phyloP scores from a whole-genome alignment of 805 yeast species.

The Clavispora asparagi region DNA sequence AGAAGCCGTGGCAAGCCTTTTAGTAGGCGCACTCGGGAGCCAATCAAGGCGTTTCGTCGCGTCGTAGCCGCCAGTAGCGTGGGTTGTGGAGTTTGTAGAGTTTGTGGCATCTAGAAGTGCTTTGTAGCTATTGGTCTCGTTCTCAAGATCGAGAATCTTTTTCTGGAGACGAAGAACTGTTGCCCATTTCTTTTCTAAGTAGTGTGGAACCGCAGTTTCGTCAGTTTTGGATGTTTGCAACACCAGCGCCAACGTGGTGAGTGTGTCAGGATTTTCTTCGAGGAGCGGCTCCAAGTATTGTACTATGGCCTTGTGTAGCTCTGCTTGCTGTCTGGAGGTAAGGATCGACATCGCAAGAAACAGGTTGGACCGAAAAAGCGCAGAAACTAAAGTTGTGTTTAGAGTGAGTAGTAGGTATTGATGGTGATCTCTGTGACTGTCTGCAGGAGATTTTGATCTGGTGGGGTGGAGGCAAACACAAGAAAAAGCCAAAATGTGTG shows the following conservation, averaged over 20 bases:
- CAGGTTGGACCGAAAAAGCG: background rate
- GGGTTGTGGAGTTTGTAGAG: constrained; percentile 9
- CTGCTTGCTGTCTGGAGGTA: constrained; percentile 39
- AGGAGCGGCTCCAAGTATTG: constrained; percentile 41
- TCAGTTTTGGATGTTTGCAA: constrained; percentile 14
- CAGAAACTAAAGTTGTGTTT: background rate
- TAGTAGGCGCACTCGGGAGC: constrained; percentile 52
- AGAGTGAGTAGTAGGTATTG: background rate
- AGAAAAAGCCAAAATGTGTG: no score
- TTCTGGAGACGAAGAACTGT: constrained; percentile 78
- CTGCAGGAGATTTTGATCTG: background rate
- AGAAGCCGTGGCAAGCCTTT: constrained; percentile 45
- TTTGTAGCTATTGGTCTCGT: constrained; percentile 45
- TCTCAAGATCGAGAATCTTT: constrained; percentile 64
- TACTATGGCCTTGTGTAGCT: constrained; percentile 43
- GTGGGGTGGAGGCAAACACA: no score
- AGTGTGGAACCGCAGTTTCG: constrained; percentile 28
- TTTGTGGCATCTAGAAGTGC: constrained; percentile 34
- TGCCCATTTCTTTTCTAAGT: constrained; percentile 79
- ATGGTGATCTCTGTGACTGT: background rate
- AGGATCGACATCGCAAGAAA: constrained; percentile 18
- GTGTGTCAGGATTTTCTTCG: constrained; percentile 10
- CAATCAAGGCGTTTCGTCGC: constrained; percentile 40
- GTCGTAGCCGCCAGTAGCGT: background rate
- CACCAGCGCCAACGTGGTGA: constrained; percentile 1